Evolutionary conservation across 2,329 filamentous ascomycete species (phyloP), one percentile per base, ranked within the genome.

Genomic region (Colletotrichum cuscutae): DNA sequence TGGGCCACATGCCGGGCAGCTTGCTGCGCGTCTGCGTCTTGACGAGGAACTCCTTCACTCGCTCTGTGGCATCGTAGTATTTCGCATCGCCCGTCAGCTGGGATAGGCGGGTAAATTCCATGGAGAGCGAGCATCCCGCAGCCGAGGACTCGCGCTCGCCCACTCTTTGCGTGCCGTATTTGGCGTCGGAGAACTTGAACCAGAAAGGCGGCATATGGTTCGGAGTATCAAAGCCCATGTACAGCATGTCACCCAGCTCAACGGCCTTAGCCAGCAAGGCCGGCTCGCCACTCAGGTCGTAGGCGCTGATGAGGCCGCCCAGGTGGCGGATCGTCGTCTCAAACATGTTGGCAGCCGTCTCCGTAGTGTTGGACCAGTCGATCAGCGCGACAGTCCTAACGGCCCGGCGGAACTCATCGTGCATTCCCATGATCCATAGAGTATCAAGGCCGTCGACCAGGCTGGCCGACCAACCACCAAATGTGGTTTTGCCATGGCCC

Each of bases 21-120:
- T 85, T 87, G 1, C 93, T 95, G 11, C 86, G 81, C 76, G 90
- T 88, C 82, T 95, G 93, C 75, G 89, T 88, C 52, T 86, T 83
- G 75, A 91, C 87, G 61, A 95, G 88, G 72, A 90, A 88, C 76
- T 91, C 86, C 75, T 93, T 95, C 73, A 96, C 88, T n/a, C 92
- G 88, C 74, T 93, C 91, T 65, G 94, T 89, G 5, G 92, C 93
- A 81, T 94, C 92, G 80, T 93, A 95, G 82, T 93, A 95, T 79
- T 92, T 94, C 67, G 89, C 82, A 72, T 95, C 86, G 63, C 89
- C 90, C 0, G 93, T 94, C 71, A 95, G 84, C 81, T 95, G 93
- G 24, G 91, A 90, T 58, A 96, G 85, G 6, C 93, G 86, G 2
- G 92, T 94, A 78, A 95, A 94, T 78, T 95, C 93, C 71, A 96